A percentile compares a stretch with the other conserved stretches of the same genome.
Conservation (phyloP, 106 monocot species). For the Posidonia australis region DNA sequence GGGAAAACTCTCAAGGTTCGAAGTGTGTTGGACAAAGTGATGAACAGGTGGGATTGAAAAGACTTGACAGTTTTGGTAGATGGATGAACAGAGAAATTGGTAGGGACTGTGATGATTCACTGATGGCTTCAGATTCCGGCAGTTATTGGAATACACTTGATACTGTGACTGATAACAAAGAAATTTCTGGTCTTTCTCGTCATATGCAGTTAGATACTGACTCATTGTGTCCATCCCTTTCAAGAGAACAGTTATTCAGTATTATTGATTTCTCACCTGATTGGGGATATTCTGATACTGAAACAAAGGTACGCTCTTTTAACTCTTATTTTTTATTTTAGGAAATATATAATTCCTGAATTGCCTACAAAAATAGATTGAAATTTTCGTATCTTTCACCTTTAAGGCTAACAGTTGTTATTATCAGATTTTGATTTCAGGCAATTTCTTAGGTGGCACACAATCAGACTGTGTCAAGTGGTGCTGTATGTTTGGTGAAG, state of each 20-base stretch:
- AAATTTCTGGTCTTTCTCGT: constrained; percentile 27
- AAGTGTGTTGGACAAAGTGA: too few relatives aligned
- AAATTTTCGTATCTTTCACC: too few relatives aligned
- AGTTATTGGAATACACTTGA: constrained; percentile 38
- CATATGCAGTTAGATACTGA: constrained; percentile 44
- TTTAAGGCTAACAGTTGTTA: not conserved
- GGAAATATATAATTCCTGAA: too few relatives aligned
- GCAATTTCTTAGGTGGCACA: constrained; percentile 25
- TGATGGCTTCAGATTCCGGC: constrained; percentile 37
- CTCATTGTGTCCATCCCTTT: constrained; percentile 37
- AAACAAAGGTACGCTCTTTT: constrained; percentile 35
- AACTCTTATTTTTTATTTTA: not conserved
- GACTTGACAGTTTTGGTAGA: constrained; percentile 40
- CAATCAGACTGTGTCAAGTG: constrained; percentile 15
- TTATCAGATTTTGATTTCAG: constrained; percentile 32
- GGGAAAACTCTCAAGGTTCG: too few relatives aligned
- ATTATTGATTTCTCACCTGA: constrained; percentile 66
- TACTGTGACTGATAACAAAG: constrained; percentile 27
- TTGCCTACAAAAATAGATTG: too few relatives aligned
- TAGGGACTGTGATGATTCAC: constrained; percentile 26
- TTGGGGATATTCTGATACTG: constrained; percentile 47
- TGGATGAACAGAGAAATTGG: constrained; percentile 49
- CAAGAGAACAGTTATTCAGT: constrained; percentile 49
- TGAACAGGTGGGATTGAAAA: constrained; percentile 22
- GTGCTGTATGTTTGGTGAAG: constrained; percentile 48